Evolutionary conservation across 2,329 filamentous ascomycete genomes (phyloP), one percentile per base, ranked within the genome.

Genomic region (Plectosphaerella cucumerina): DNA sequence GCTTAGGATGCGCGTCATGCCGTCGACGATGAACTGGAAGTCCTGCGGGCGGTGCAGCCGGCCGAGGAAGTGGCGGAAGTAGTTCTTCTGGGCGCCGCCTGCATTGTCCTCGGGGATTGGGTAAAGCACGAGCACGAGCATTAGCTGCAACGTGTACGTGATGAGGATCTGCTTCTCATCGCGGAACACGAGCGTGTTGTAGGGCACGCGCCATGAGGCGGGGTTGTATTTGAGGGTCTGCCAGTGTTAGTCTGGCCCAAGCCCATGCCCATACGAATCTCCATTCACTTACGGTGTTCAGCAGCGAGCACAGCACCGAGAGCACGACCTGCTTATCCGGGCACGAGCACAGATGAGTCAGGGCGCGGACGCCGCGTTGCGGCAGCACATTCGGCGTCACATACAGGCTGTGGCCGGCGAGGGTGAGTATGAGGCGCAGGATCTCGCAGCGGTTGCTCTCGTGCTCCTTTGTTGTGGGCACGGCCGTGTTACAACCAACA

Each of bases 11-110:
- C 91, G 84, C 1, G 87, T 92, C 86, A 97, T 96, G 46, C 92
- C 92, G 64, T 97, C 92, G 11, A 95, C 89, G 21, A 97, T 84
- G 65, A 99, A 99, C 66, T 99, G 94, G 62, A 99, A 97, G 66
- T 99, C 94, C 66, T 97, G 91, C 1, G 93, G 89, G 44, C 94
- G 84, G 70, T 97, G 94, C 44, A 99, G 71, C 35, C 93, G 84
- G 26, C 94, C 90, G 26, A 96, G 81, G 58, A 95, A 97, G 67
- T 97, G 90, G 15, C 94, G 87, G 66, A 95, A 97, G 63, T 86
- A 93, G 67, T 99, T 99, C 73, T 95, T 96, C 6, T 86, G 83
- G 1, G 84, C 77, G 10, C 78, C 65, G 4, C 78, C 80, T 44
- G 80, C 81, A 15, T 81, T 77, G 50, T 82, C 78, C 65, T 96